phyloP scores from a whole-genome alignment of 805 yeast genomes.

The Candida railenensis region DNA sequence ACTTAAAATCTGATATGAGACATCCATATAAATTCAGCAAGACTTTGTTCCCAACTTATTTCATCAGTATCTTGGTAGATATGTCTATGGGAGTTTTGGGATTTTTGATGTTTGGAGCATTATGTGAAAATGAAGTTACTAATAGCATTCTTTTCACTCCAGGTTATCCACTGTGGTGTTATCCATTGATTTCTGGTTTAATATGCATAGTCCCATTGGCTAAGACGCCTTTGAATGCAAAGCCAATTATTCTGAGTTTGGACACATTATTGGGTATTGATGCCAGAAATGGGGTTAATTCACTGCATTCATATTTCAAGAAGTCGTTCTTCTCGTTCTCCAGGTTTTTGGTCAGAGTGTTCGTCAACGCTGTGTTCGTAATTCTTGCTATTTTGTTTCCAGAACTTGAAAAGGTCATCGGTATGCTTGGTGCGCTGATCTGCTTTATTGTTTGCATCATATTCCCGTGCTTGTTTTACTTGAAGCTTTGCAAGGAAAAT shows the following conservation, averaged over 20 bases:
- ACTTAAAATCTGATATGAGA: constrained; percentile 71
- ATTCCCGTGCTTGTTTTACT: constrained; percentile 72
- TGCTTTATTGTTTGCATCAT: constrained; percentile 80
- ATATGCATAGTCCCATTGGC: constrained; percentile 85
- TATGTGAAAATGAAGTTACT: constrained; percentile 52
- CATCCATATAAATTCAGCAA: constrained; percentile 57
- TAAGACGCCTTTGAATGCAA: constrained; percentile 77
- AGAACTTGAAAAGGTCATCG: constrained; percentile 77
- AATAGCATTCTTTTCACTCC: constrained; percentile 43
- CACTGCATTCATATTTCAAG: constrained; percentile 7
- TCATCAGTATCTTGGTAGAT: constrained; percentile 60
- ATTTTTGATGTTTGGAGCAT: constrained; percentile 55
- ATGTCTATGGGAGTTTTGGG: constrained; percentile 65
- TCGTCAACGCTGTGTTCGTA: constrained; percentile 59
- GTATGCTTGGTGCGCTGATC: constrained; percentile 77
- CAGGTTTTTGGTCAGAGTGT: constrained; percentile 25
- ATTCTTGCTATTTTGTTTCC: constrained; percentile 64
- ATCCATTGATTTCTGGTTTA: constrained; percentile 54
- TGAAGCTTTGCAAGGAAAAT: constrained; percentile 49
- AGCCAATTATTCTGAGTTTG: constrained; percentile 74
- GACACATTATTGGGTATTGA: constrained; percentile 50
- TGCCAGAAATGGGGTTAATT: constrained; percentile 8
- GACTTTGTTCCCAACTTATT: constrained; percentile 58
- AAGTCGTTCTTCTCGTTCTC: constrained; percentile 7
- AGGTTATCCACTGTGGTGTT: constrained; percentile 50